These are phyloP conservation scores for Corymbia citriodora DNA, from an alignment of 441 rosid species.

Conservation along the genomic window DNA sequence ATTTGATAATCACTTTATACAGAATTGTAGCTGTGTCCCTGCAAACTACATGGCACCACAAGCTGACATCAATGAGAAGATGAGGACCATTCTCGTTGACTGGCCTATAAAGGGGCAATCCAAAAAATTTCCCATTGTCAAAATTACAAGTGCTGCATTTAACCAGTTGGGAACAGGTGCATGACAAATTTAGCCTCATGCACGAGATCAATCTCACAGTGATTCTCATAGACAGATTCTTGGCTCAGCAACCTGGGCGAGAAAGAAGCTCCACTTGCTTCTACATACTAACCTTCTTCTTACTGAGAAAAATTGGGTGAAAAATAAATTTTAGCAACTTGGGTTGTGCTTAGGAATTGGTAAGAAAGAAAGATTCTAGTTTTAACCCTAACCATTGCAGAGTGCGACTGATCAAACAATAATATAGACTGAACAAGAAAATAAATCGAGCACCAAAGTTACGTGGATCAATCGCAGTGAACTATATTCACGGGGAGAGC, in stretches of 20 bases:
- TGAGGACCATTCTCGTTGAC: conserved; percentile 17
- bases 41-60: conserved; percentile 13
- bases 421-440: too few relatives aligned
- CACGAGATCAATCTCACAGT: not conserved
- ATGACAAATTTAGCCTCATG: not conserved
- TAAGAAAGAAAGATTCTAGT: not conserved
- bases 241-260: conserved; percentile 25
- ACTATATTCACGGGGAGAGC: too few relatives aligned
- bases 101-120: conserved; percentile 14
- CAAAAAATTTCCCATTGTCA: not conserved
- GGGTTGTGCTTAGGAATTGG: not conserved
- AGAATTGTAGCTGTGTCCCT: not conserved
- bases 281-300: conserved; percentile 1
- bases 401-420: too few relatives aligned
- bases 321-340: conserved; percentile 17
- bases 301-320: not conserved
- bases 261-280: conserved; percentile 58
- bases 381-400: too few relatives aligned
- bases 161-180: conserved; percentile 4
- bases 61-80: conserved; percentile 11
- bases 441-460: too few relatives aligned
- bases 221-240: not conserved
- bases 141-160: not conserved
- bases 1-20: not conserved
- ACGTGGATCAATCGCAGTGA: too few relatives aligned